Percentiles rank a stretch among this genome's conserved stretches.
Evolutionary conservation across 2,329 filamentous ascomycete species (phyloP).

Genomic region (Thermomyces lanuginosus): DNA sequence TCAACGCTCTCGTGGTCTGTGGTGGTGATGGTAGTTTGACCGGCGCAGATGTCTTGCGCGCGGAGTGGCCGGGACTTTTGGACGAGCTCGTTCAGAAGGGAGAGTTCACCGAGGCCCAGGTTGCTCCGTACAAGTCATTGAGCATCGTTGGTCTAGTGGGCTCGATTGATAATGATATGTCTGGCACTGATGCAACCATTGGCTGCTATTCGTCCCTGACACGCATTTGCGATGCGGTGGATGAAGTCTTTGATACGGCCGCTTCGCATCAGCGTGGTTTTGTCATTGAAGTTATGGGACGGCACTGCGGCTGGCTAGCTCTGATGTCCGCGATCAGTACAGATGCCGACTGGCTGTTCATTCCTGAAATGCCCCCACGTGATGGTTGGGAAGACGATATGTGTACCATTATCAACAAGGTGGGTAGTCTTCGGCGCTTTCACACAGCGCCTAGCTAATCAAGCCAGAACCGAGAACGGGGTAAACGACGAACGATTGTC

Average conservation of each 20-base stretch:
- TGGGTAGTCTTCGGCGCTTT: constrained; percentile 21
- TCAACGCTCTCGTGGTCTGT: constrained; percentile 91
- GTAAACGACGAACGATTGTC: constrained; percentile 95
- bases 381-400: constrained; percentile 83
- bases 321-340: constrained; percentile 92
- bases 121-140: constrained; percentile 63
- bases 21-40: constrained; percentile 94
- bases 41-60: constrained; percentile 81
- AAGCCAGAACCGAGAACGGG: constrained; percentile 57
- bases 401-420: constrained; percentile 58
- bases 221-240: constrained; percentile 87
- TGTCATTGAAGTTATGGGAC: constrained; percentile 95
- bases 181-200: constrained; percentile 91
- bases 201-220: constrained; percentile 88
- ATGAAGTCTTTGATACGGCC: constrained; percentile 83
- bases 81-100: constrained; percentile 64
- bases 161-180: constrained; percentile 97
- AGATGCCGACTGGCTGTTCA: constrained; percentile 91
- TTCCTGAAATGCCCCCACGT: constrained; percentile 78
- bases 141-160: constrained; percentile 95
- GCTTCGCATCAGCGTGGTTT: constrained; percentile 93
- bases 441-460: constrained; percentile 8
- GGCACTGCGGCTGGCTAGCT: constrained; percentile 94
- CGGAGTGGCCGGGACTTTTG: constrained; percentile 79
- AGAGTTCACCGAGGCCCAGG: constrained; percentile 53